A percentile compares a stretch with the other conserved stretches of the same genome.
phyloP scores from a whole-genome alignment of 2,329 filamentous ascomycete species.

The Ophiostoma ulmi region DNA sequence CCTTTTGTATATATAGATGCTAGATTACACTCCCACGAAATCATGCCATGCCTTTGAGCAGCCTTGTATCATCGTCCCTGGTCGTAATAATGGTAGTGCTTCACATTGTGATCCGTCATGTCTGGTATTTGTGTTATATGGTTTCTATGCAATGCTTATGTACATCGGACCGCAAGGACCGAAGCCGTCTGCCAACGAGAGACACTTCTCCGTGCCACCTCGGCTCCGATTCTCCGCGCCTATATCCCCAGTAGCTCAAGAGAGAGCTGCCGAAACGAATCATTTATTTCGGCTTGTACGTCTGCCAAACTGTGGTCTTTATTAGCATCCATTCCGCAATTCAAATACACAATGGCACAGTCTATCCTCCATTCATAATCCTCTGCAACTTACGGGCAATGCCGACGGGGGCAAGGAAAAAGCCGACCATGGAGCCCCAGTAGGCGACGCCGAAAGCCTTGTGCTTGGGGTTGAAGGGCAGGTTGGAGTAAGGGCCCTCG shows the following conservation, averaged over 20 bases:
- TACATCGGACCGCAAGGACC: not conserved
- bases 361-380: not conserved
- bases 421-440: conserved; percentile 62
- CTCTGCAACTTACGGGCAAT: conserved; percentile 50
- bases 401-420: conserved; percentile 59
- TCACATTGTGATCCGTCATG: not conserved
- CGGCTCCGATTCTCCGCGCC: not conserved
- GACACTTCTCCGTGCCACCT: not conserved
- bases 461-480: conserved; percentile 94
- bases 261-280: conserved; percentile 16
- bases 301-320: conserved; percentile 45
- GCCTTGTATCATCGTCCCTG: not conserved
- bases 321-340: conserved; percentile 7
- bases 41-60: not conserved
- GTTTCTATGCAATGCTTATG: conserved; percentile 12
- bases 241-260: not conserved
- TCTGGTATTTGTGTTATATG: not conserved
- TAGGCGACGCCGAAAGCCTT: conserved; percentile 78
- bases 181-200: not conserved
- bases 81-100: not conserved
- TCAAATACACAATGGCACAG: not conserved
- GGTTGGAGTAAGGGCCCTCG: conserved; percentile 88
- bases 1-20: not conserved
- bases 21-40: not conserved
- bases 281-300: conserved; percentile 44